phyloP scores from a whole-genome alignment of 768 basidiomycete genomes.

The Podaxis sp. region DNA sequence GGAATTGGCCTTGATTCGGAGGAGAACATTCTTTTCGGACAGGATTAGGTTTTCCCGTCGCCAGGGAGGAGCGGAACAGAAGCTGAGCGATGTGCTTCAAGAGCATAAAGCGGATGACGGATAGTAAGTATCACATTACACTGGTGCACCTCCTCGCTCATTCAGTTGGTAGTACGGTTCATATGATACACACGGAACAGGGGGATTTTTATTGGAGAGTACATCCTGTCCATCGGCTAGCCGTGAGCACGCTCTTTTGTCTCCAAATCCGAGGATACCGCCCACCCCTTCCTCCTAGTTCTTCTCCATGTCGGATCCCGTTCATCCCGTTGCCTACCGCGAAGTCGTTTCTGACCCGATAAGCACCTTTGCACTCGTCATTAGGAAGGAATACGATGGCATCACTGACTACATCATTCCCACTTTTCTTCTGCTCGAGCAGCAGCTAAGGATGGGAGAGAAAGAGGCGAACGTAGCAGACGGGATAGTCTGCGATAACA shows the following conservation, averaged over 20 bases:
- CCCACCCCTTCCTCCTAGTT: slow-evolving; percentile 13
- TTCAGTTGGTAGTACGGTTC: background rate
- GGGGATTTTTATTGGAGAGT: slow-evolving; percentile 19
- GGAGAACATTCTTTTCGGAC: slow-evolving; percentile 20
- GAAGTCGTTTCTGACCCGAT: slow-evolving; percentile 5
- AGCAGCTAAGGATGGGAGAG: slow-evolving; percentile 17
- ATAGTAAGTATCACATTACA: slow-evolving; percentile 11
- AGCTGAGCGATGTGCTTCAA: slow-evolving; percentile 24
- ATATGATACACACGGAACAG: slow-evolving; percentile 14
- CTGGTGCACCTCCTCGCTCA: background rate
- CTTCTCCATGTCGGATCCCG: slow-evolving; percentile 14
- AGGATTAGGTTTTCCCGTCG: slow-evolving; percentile 22
- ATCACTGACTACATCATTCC: slow-evolving; percentile 21
- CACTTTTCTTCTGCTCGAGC: slow-evolving; percentile 22
- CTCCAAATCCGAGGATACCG: background rate
- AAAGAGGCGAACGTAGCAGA: slow-evolving; percentile 8
- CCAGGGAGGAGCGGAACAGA: slow-evolving; percentile 18
- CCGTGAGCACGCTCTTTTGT: slow-evolving; percentile 10
- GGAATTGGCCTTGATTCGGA: slow-evolving; percentile 19
- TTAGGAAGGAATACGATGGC: slow-evolving; percentile 14
- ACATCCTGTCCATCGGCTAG: slow-evolving; percentile 15
- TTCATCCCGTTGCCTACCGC: slow-evolving; percentile 17
- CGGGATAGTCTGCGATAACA: background rate
- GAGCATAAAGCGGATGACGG: slow-evolving; percentile 15
- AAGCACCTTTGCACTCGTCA: slow-evolving; percentile 12